These are phyloP conservation scores for Sarocladium oryzae DNA, from an alignment of 2,329 filamentous ascomycete genomes.

Conservation along the genomic window DNA sequence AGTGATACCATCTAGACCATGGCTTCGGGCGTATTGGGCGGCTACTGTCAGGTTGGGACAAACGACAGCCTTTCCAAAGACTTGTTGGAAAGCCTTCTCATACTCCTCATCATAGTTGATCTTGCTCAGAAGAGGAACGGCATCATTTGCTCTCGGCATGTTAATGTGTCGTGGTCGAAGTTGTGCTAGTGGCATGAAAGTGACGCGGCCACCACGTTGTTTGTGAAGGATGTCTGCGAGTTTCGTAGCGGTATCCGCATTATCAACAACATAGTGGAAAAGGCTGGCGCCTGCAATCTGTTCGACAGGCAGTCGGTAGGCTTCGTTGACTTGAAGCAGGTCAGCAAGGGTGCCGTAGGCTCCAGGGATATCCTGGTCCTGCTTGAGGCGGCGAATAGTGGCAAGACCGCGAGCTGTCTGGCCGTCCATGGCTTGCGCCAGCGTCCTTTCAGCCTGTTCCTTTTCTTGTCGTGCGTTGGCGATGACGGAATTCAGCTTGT, in stretches of 20 bases:
- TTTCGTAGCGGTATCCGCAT: slow-evolving; percentile 76
- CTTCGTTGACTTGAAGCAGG: slow-evolving; percentile 78
- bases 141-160: slow-evolving; percentile 79
- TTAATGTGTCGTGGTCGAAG: slow-evolving; percentile 65
- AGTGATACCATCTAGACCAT: slow-evolving; percentile 88
- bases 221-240: slow-evolving; percentile 75
- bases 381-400: slow-evolving; percentile 77
- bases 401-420: slow-evolving; percentile 81
- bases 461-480: slow-evolving; percentile 70
- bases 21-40: slow-evolving; percentile 84
- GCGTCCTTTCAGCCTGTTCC: slow-evolving; percentile 66
- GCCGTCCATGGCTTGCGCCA: slow-evolving; percentile 83
- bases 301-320: slow-evolving; percentile 83
- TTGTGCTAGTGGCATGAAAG: slow-evolving; percentile 88
- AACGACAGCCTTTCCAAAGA: slow-evolving; percentile 92
- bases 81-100: slow-evolving; percentile 83
- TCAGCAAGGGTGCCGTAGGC: slow-evolving; percentile 92
- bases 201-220: slow-evolving; percentile 77
- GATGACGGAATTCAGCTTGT: slow-evolving; percentile 74
- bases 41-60: slow-evolving; percentile 86
- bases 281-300: slow-evolving; percentile 87
- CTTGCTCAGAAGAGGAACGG: slow-evolving; percentile 79
- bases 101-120: slow-evolving; percentile 70
- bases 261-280: slow-evolving; percentile 95
- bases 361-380: slow-evolving; percentile 71